These are phyloP conservation scores for Fusarium sp. DNA, from an alignment of 2,329 filamentous ascomycete genomes.

Conservation along the genomic window DNA sequence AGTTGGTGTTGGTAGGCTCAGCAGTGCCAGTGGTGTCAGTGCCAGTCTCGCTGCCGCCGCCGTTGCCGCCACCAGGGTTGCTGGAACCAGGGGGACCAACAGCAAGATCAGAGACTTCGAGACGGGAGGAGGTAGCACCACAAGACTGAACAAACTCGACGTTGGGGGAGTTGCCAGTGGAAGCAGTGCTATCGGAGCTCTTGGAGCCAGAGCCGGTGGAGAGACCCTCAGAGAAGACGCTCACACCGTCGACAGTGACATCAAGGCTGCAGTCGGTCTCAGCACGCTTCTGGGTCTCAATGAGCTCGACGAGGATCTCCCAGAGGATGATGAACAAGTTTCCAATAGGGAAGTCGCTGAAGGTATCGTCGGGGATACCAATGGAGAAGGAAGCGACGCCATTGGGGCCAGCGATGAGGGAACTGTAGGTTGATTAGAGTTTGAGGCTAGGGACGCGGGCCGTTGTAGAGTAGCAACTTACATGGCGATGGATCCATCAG, in stretches of 20 bases:
- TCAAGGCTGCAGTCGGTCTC: background rate
- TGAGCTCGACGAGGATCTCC: background rate
- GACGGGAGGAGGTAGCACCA: background rate
- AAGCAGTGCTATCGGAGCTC: rapidly evolving
- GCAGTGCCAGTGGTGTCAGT: constrained; percentile 48
- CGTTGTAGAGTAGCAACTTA: background rate
- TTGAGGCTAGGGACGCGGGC: rapidly evolving
- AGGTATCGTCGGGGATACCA: background rate
- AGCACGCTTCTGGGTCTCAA: background rate
- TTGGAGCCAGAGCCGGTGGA: background rate
- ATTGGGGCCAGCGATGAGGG: background rate
- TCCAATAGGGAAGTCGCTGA: rapidly evolving
- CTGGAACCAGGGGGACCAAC: constrained; percentile 1
- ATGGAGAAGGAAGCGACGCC: background rate
- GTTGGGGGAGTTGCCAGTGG: rapidly evolving
- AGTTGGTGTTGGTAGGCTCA: background rate
- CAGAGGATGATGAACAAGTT: constrained; percentile 11
- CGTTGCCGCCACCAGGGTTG: background rate
- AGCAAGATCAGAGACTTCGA: background rate
- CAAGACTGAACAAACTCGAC: constrained; percentile 20
- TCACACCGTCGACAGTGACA: background rate
- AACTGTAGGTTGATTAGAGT: background rate
- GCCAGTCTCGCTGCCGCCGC: background rate
- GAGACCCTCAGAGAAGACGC: background rate
- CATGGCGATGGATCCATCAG: background rate